These are phyloP conservation scores for Pseudogymnoascus sp. DNA, from an alignment of 2,329 filamentous ascomycete species.

Conservation along the genomic window DNA sequence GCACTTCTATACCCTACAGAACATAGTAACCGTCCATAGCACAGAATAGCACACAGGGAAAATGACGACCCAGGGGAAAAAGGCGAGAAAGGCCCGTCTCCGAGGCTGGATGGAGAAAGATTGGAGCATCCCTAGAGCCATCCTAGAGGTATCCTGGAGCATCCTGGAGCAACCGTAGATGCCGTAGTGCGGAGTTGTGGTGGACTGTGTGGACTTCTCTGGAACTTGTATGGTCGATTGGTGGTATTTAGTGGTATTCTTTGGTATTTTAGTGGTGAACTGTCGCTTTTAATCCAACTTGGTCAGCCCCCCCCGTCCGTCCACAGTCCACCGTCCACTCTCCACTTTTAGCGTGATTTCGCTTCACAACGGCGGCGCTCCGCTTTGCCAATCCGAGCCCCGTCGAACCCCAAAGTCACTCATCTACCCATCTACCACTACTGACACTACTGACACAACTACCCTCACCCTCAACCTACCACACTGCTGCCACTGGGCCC, in stretches of 20 bases:
- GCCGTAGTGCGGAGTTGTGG: not conserved
- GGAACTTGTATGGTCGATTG: not conserved
- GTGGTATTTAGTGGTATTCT: not conserved
- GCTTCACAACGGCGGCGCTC: slow-evolving; percentile 4
- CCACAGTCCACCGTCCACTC: slow-evolving; percentile 24
- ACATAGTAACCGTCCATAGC: not conserved
- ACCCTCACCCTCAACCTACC: not conserved
- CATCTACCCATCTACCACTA: not conserved
- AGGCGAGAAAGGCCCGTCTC: slow-evolving; percentile 5
- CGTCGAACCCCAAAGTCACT: slow-evolving; percentile 5
- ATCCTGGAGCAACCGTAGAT: not conserved
- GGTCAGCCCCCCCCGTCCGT: slow-evolving; percentile 14
- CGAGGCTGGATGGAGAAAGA: slow-evolving; percentile 2
- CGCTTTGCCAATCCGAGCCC: slow-evolving; percentile 4
- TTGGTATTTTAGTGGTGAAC: not conserved
- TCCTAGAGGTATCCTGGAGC: not conserved
- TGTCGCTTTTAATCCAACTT: slow-evolving; percentile 6
- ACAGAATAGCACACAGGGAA: not conserved
- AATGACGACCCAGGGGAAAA: not conserved
- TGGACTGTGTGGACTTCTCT: not conserved
- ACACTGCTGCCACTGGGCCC: slow-evolving; percentile 1
- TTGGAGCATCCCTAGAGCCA: not conserved
- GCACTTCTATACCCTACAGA: not conserved
- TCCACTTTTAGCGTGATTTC: slow-evolving; percentile 6
- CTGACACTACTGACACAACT: not conserved